These are phyloP conservation scores for Calonectria naviculata DNA, from an alignment of 2,329 filamentous ascomycete species.

Conservation along the genomic window DNA sequence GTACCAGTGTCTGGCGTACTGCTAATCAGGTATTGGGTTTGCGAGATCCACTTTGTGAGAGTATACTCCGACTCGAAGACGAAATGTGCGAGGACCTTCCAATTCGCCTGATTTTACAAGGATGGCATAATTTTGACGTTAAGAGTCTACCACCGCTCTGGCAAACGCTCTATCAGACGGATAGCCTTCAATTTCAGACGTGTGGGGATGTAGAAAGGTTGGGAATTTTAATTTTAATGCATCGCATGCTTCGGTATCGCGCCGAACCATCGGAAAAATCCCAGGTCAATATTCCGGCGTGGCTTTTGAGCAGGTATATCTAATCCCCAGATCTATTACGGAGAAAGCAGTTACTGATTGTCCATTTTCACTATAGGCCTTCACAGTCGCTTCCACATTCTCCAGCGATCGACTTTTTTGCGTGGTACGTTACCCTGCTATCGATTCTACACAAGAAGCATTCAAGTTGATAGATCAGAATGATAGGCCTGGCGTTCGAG, in stretches of 20 bases:
- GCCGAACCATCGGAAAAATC: background rate
- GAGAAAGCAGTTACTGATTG: background rate
- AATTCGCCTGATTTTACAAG: background rate
- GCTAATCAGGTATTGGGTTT: background rate
- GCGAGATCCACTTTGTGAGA: background rate
- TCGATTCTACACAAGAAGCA: no score
- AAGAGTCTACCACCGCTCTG: background rate
- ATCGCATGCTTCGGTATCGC: conserved; percentile 5
- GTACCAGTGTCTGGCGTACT: background rate
- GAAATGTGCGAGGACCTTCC: conserved; percentile 3
- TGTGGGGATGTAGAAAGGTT: conserved; percentile 1
- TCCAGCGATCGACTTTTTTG: conserved; percentile 16
- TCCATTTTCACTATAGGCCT: background rate
- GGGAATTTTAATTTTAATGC: conserved; percentile 1
- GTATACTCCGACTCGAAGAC: background rate
- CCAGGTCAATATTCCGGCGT: background rate
- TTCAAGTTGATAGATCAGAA: background rate
- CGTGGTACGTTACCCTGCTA: background rate
- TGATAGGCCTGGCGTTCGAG: conserved; percentile 5
- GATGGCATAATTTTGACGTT: background rate
- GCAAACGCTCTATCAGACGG: conserved; percentile 5
- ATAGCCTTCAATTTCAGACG: background rate
- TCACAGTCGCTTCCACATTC: conserved; percentile 13
- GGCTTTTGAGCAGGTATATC: conserved; percentile 4
- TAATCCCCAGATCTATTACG: no score